Conservation (phyloP, 208 protist species). For the Acanthamoeba triangularis region DNA sequence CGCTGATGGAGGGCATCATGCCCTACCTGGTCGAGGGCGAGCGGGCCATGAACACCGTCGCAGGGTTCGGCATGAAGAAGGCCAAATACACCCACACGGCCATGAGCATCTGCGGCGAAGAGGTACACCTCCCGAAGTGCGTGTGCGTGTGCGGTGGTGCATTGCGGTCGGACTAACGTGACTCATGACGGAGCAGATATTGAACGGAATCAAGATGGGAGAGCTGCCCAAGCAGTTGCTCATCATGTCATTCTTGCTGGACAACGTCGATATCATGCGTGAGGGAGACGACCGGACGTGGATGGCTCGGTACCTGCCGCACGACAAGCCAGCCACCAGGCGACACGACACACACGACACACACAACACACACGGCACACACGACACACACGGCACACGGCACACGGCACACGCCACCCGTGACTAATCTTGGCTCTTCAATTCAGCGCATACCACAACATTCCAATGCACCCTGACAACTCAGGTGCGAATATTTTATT, state of each 20-base stretch:
- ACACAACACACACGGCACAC: neutral
- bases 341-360: too few relatives aligned
- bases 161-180: neutral
- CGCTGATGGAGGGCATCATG: slow-evolving; percentile 58
- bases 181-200: neutral
- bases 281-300: slow-evolving; percentile 45
- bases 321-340: too few relatives aligned
- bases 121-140: neutral
- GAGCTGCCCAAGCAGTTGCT: slow-evolving; percentile 65
- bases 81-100: slow-evolving; percentile 61
- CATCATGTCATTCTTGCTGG: slow-evolving; percentile 54
- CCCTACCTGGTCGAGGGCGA: slow-evolving; percentile 62
- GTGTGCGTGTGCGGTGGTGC: neutral
- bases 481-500: neutral
- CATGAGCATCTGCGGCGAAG: slow-evolving; percentile 60
- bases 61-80: slow-evolving; percentile 68
- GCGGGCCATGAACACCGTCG: slow-evolving; percentile 69
- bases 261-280: slow-evolving; percentile 27
- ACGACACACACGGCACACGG: neutral
- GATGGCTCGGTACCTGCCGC: neutral
- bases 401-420: neutral
- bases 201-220: slow-evolving; percentile 53
- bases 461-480: neutral
- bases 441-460: slow-evolving; percentile 43
- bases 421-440: neutral